Evolutionary conservation across 345 rosid genomes (phyloP), one percentile per base, ranked within the genome.

Genomic region (Gossypium herbaceum): DNA sequence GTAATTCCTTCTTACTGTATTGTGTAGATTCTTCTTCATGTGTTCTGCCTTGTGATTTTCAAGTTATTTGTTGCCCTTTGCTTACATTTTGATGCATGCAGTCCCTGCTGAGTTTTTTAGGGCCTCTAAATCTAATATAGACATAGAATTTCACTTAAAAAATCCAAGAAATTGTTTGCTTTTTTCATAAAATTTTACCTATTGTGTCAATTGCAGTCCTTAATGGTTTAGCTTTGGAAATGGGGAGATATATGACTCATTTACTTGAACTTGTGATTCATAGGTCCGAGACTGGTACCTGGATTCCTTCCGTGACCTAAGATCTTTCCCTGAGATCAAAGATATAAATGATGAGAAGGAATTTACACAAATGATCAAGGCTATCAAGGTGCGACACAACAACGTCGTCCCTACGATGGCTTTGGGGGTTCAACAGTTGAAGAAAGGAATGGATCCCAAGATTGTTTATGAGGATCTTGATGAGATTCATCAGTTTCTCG

Each of bases 341-440:
- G 90, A 89, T 74, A 41, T 78, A 1, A 58, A 22, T 73, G 97
- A 90, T 20, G 97, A 90, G 90, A 84, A 77, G 77, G 97, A 90
- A 1, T 95, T 95, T 72, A 95, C 97, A 4, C 84, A 91, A 78
- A 90, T 93, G 98, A 93, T 95, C 45, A 95, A 89, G 84, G 99
- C 99, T 19, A 85, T 95, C 12, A 95, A 93, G 85, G 98, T 95
- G 75, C 86, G 99, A 72, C 99, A 95, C 77, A 95, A 93, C 87
- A 93, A 96, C 77, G 99, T 96, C 68, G 98, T 93, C 25, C 99
- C 99, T 5, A 91, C 75, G 83, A 93, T 96, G 99, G 99, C 99
- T 64, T 63, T 93, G 34, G 99, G 99, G 60, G 91, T 96, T 76
- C 97, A 96, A 78, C 98, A 96, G 80, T 78, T 96, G 71, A 96